Evolutionary conservation across 495 filamentous ascomycete genomes (phyloP).

Genomic region (Xylaria grammica): DNA sequence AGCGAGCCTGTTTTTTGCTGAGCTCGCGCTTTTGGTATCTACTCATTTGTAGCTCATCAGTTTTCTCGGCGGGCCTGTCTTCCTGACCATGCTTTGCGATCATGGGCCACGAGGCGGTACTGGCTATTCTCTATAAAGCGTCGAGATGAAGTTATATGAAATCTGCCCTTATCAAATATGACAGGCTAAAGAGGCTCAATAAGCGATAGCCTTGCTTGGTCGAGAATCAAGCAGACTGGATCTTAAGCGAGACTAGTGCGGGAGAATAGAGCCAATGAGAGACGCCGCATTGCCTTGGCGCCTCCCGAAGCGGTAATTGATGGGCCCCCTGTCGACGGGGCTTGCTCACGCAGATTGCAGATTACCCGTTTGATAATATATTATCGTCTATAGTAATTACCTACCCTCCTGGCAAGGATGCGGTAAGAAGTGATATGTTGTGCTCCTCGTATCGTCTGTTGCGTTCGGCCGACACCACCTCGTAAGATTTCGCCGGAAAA

Average conservation of each 20-base stretch:
- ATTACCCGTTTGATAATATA: slow-evolving; percentile 17
- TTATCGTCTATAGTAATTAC: slow-evolving; percentile 21
- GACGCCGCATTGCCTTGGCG: slow-evolving; percentile 7
- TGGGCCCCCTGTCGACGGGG: slow-evolving; percentile 3
- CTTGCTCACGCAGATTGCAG: neutral
- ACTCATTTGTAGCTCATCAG: neutral
- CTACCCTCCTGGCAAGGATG: slow-evolving; percentile 31
- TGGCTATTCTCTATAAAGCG: slow-evolving; percentile 21
- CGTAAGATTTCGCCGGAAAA: neutral
- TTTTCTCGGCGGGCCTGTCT: neutral
- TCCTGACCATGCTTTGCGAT: neutral
- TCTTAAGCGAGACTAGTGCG: slow-evolving; percentile 4
- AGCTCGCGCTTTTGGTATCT: too few species aligned
- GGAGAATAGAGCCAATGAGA: slow-evolving; percentile 27
- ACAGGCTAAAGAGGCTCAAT: slow-evolving; percentile 41
- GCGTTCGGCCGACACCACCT: neutral
- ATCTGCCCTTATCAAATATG: slow-evolving; percentile 33
- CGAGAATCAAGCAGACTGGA: neutral
- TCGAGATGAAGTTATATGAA: slow-evolving; percentile 42
- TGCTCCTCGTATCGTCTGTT: slow-evolving; percentile 19
- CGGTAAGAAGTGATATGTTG: slow-evolving; percentile 16
- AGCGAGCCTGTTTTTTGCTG: neutral
- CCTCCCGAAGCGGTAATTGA: slow-evolving; percentile 19
- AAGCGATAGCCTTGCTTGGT: slow-evolving; percentile 26
- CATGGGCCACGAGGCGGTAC: slow-evolving; percentile 3